phyloP scores from a whole-genome alignment of 495 filamentous ascomycete genomes.

The Hypoxylon rickii region DNA sequence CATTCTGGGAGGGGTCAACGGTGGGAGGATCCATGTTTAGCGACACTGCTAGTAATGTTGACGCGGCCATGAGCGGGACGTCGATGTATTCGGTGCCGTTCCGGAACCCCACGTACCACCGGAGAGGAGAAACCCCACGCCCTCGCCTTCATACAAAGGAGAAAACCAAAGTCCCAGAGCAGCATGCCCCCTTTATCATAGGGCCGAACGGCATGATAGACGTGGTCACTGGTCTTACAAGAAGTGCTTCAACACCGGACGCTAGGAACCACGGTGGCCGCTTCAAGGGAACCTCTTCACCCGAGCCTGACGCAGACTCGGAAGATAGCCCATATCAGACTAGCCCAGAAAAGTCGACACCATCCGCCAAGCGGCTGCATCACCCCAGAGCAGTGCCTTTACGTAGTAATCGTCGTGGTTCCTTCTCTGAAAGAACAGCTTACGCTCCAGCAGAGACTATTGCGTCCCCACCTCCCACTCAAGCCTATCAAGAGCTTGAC shows the following conservation, averaged over 20 bases:
- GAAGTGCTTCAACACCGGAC: constrained; percentile 41
- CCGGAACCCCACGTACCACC: constrained; percentile 24
- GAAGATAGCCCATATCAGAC: constrained; percentile 35
- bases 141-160: constrained; percentile 26
- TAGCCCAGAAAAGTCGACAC: constrained; percentile 40
- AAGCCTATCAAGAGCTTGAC: constrained; percentile 13
- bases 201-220: constrained; percentile 37
- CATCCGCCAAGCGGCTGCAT: constrained; percentile 36
- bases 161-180: constrained; percentile 11
- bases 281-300: constrained; percentile 26
- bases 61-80: constrained; percentile 28
- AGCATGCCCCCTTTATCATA: constrained; percentile 36
- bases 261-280: constrained; percentile 32
- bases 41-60: constrained; percentile 38
- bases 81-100: constrained; percentile 30
- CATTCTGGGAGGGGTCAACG: constrained; percentile 42
- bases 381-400: constrained; percentile 30
- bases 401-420: constrained; percentile 31
- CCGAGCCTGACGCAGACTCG: constrained; percentile 33
- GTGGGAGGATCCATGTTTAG: constrained; percentile 41
- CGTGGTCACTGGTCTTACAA: constrained; percentile 36
- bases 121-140: constrained; percentile 33
- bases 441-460: constrained; percentile 21
- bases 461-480: constrained; percentile 22
- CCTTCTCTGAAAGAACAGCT: constrained; percentile 31